Conservation (phyloP, 768 basidiomycete species). For the Naganishia friedmannii region DNA sequence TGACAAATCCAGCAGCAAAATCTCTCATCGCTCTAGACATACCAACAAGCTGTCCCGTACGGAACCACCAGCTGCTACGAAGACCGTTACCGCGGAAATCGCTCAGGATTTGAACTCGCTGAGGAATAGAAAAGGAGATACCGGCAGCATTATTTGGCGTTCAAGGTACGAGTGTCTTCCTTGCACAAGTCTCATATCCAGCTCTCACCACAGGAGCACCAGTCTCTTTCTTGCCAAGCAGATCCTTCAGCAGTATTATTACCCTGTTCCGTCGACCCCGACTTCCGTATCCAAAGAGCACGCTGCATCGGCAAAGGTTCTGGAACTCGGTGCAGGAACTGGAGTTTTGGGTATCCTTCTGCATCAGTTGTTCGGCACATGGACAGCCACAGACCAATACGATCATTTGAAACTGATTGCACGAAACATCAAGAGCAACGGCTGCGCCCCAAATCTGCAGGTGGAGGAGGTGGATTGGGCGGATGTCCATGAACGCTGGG, state of each 20-base stretch:
- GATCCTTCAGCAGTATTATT: slow-evolving; percentile 38
- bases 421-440: slow-evolving; percentile 43
- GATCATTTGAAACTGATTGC: slow-evolving; percentile 47
- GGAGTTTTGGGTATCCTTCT: slow-evolving; percentile 45
- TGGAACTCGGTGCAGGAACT: slow-evolving; percentile 50
- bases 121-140: slow-evolving; percentile 47
- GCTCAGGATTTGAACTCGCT: slow-evolving; percentile 47
- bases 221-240: slow-evolving; percentile 43
- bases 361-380: slow-evolving; percentile 34
- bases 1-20: neutral
- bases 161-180: slow-evolving; percentile 34
- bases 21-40: neutral
- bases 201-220: neutral
- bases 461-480: slow-evolving; percentile 49
- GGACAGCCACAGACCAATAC: slow-evolving; percentile 41
- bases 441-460: slow-evolving; percentile 15
- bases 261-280: slow-evolving; percentile 13
- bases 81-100: slow-evolving; percentile 34
- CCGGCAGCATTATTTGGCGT: slow-evolving; percentile 51
- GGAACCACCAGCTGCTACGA: neutral
- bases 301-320: slow-evolving; percentile 31
- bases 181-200: neutral
- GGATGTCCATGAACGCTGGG: slow-evolving; percentile 26
- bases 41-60: neutral
- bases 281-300: slow-evolving; percentile 32